These are phyloP conservation scores for Trichoderma afroharzianum DNA, from an alignment of 2,329 filamentous ascomycete genomes.

Conservation along the genomic window DNA sequence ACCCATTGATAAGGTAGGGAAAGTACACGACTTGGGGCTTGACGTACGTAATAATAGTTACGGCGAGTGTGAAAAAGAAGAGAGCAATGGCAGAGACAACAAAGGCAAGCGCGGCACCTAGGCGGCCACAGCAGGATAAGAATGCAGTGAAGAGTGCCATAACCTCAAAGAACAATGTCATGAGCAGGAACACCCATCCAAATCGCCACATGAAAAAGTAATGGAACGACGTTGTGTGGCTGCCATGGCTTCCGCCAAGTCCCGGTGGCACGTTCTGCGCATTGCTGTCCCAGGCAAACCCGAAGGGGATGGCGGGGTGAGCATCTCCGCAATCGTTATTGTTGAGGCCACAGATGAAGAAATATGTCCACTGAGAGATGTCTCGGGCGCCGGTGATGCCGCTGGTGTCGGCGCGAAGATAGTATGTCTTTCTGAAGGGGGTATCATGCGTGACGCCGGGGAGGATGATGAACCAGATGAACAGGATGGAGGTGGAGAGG, in stretches of 20 bases:
- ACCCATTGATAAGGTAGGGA: neutral
- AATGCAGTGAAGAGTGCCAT: conserved; percentile 65
- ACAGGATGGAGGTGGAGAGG: conserved; percentile 48
- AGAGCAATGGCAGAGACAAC: conserved; percentile 56
- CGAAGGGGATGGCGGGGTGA: conserved; percentile 63
- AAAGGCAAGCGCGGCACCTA: conserved; percentile 65
- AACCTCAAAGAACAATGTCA: conserved; percentile 75
- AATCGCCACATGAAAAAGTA: conserved; percentile 89
- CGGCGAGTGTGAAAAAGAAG: conserved; percentile 66
- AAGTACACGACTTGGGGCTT: neutral
- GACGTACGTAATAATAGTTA: conserved; percentile 73
- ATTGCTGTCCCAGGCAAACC: conserved; percentile 62
- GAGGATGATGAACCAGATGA: conserved; percentile 59
- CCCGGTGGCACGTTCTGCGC: conserved; percentile 41
- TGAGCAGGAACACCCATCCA: conserved; percentile 86
- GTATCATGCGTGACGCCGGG: conserved; percentile 46
- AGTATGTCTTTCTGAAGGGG: conserved; percentile 73
- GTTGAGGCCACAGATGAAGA: conserved; percentile 69
- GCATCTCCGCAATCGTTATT: conserved; percentile 62
- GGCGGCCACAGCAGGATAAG: conserved; percentile 65
- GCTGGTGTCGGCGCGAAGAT: conserved; percentile 74
- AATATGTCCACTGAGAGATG: conserved; percentile 83
- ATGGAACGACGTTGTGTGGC: conserved; percentile 50
- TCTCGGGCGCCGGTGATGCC: conserved; percentile 66
- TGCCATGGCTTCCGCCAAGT: conserved; percentile 50